Base-by-base conservation (phyloP, 495 filamentous ascomycete genomes). In the Neurospora pannonica region DNA sequence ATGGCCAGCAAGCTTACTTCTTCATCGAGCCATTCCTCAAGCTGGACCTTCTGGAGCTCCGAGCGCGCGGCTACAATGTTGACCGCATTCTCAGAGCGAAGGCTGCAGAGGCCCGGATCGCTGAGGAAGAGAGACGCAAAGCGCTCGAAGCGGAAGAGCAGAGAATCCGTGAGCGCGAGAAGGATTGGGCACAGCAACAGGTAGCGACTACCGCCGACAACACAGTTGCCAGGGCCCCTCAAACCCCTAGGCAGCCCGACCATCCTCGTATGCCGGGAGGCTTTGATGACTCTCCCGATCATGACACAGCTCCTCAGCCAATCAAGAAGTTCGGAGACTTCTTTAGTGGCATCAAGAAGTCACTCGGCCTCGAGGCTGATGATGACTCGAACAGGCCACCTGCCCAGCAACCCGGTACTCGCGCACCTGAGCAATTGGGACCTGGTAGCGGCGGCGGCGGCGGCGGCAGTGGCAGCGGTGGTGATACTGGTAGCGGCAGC, bases 1-100 rank as follows among this genome's bases (percentile, higher is more conserved):
- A 95, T 5, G 93, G 91, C 78, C 92, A 94, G 75, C 91, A 96
- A 75, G 93, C 93, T 5, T 92, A 90, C 77, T 85, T 98, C 74
- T 92, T 94, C 21, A 87, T 99, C 40, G 95, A 97, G 79, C 93
- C 92, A 76, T 89, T 99, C 72, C 83, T 99, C 39, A 93, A 91
- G 77, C 81, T 87, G 71, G 92, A 93, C 75, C 84, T 99, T 13
- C 84, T 90, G 43, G 89, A 93, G 75, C 84, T 99, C 11, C 90
- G 90, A 77, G 87, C 87, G 31, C 92, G 94, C 73, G 96, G 96
- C 5, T 97, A 96, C 83, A 98, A 99, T 76, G 96, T 98, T 48
- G 93, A 96, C 72, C 90, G 96, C 19, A 97, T 98, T 77, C 86
- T 99, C 24, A 89, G 92, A 38, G 89, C 90, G 39, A 95, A 94